Base-by-base conservation (phyloP, 2,329 filamentous ascomycete species). In the Diaporthe ilicicola region DNA sequence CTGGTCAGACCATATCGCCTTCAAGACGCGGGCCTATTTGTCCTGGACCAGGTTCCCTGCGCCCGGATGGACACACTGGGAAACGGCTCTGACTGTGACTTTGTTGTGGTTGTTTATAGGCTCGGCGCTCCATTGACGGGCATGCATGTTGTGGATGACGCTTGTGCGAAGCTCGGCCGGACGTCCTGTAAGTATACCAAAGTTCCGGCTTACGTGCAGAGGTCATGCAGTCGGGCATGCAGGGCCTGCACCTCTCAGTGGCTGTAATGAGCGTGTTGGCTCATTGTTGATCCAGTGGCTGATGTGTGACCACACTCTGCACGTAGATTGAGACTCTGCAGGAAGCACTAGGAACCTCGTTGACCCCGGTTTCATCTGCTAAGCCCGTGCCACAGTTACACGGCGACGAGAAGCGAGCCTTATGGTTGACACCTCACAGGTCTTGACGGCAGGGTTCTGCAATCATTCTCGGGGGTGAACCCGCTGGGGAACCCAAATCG, bases 201-300 rank as follows among this genome's bases (percentile, higher is more conserved):
- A 62, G 54, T 59, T 70, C 62, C 64, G 70, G 67, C 67, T 72
- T 72, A 70, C 70, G 51, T 72, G 70, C 70, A 72, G 70, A 46
- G 67, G 55, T 53, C 44, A 37, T 72, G 55, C 68, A 70, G 51
- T 62, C 54, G 54, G 51, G 62, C 59, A 27, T 56, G 61, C 54
- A 51, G 51, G 32, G 27, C 17, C 48, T 70, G 68, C 71, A 70
- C 46, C 34, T 48, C 54, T 70, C 22, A 72, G 48, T 72, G 71
- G 71, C 42, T 42, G 17, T 32, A 27, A 24, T 62, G 32, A 44
- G 27, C 37, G 29, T 44, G 42, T 46, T 68, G 42, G 42, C 65
- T 37, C 53, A 34, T 48, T 48, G 37, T 32, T n/a, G 32, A 37
- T 29, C 24, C 65, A 59, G 65, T 68, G 65, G 65, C 65, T 27